Evolutionary conservation across 345 rosid species (phyloP), one percentile per base, ranked within the genome.

Genomic region (Bruguiera sexangula): DNA sequence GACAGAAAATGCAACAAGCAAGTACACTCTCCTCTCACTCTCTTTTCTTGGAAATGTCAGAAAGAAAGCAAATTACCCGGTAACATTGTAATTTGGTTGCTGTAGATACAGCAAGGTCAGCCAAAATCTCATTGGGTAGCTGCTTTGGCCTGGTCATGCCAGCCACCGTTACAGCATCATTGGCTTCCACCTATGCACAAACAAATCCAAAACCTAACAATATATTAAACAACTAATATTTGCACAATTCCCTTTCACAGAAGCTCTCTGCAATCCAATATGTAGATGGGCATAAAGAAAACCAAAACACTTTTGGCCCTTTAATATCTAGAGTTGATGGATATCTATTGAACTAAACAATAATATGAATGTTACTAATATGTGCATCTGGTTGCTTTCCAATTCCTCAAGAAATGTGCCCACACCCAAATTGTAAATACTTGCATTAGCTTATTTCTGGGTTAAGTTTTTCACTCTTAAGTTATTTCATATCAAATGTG

Each of bases 1-100:
- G 27, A 55, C 1, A 69, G 19, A 13, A 37, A 36, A 9, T 11
- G 58, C 65, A 69, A 19, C 43, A 67, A 24, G 15, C 15, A 26
- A 22, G 9, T 22, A 55, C 60, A 55, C 19, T 43, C 50, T 13
- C 50, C 50, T 43, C 18, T 18, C 50, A 43, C 50, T 43, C 19
- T 11, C 15, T 43, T 43, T 13, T 43, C 50, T 39, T 15, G 10
- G 30, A 55, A 8, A 55, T 55, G 27, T 8, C 60, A 62, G 22
- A 54, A 26, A 65, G 29, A 66, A 65, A 67, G 32, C 60, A 63
- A 32, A 57, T 21, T 90, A 94, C 99, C 86, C 89, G 75, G 79
- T 82, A 94, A 81, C 90, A 83, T 70, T 89, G 97, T 68, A 91
- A 82, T 83, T 95, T 95, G 74, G 93, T 88, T 59, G 97, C 99